These are phyloP conservation scores for Lactarius evosmus DNA, from an alignment of 768 basidiomycete species.

Conservation along the genomic window DNA sequence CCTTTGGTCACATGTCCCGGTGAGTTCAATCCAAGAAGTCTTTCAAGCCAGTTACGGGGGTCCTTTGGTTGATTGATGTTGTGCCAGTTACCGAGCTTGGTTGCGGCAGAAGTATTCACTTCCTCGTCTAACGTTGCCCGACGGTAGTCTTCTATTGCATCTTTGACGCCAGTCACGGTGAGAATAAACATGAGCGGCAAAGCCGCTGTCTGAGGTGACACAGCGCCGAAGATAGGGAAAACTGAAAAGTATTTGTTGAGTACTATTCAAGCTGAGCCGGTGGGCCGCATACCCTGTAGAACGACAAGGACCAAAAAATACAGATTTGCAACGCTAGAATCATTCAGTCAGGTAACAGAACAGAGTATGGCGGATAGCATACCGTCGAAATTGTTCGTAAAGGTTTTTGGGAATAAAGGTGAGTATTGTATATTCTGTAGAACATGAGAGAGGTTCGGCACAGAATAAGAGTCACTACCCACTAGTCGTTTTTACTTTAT, in stretches of 20 bases:
- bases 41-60: slow-evolving; percentile 71
- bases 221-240: slow-evolving; percentile 88
- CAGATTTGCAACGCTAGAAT: slow-evolving; percentile 75
- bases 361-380: slow-evolving; percentile 2
- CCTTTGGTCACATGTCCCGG: slow-evolving; percentile 82
- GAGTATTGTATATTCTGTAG: slow-evolving; percentile 79
- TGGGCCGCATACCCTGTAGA: slow-evolving; percentile 53
- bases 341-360: slow-evolving; percentile 18
- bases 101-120: slow-evolving; percentile 92
- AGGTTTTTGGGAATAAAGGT: slow-evolving; percentile 94
- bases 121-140: slow-evolving; percentile 83
- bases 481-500: slow-evolving; percentile 95
- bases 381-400: slow-evolving; percentile 92
- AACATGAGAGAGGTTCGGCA: background rate
- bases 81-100: slow-evolving; percentile 82
- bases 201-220: slow-evolving; percentile 75
- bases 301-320: slow-evolving; percentile 87
- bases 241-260: slow-evolving; percentile 43
- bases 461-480: slow-evolving; percentile 37
- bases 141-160: slow-evolving; percentile 95
- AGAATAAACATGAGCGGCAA: slow-evolving; percentile 87
- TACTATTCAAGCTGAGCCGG: background rate
- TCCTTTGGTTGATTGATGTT: slow-evolving; percentile 88
- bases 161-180: slow-evolving; percentile 87
- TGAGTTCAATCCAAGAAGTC: slow-evolving; percentile 61